A percentile compares a stretch with the other conserved stretches of the same genome.
Conservation (phyloP, 441 rosid species). For the Gossypium aridum region DNA sequence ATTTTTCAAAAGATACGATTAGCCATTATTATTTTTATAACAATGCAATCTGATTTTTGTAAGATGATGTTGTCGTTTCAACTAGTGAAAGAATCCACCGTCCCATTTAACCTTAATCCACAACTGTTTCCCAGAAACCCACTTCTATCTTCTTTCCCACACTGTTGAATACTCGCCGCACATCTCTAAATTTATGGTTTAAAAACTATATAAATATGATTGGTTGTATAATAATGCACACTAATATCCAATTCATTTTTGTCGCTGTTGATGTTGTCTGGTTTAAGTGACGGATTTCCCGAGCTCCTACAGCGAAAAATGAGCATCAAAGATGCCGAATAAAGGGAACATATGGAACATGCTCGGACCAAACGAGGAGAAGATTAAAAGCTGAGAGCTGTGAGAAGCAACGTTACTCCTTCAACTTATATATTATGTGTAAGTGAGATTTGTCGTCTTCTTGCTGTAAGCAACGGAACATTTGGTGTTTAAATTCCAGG, state of each 20-base stretch:
- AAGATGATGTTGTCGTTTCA: neutral
- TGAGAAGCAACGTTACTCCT: no score
- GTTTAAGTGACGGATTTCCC: slow-evolving; percentile 9
- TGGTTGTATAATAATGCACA: neutral
- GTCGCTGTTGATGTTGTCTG: neutral
- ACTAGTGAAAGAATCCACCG: no score
- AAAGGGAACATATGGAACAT: neutral
- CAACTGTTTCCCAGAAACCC: neutral
- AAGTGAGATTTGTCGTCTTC: neutral
- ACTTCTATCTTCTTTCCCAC: no score
- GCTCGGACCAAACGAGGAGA: slow-evolving; percentile 3
- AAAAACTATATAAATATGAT: no score
- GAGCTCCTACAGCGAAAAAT: slow-evolving; percentile 2
- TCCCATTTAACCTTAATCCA: neutral
- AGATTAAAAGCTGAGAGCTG: neutral
- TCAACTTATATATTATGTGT: neutral
- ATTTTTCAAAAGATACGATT: neutral
- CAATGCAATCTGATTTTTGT: neutral
- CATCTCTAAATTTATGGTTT: no score
- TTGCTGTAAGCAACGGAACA: slow-evolving; percentile 12
- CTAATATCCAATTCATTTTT: neutral
- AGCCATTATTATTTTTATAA: neutral
- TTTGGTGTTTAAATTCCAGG: slow-evolving; percentile 24
- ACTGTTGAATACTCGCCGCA: no score
- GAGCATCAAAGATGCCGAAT: neutral